Evolutionary conservation across 805 yeast genomes (phyloP), one percentile per base, ranked within the genome.

Genomic region (Candida silvatica): DNA sequence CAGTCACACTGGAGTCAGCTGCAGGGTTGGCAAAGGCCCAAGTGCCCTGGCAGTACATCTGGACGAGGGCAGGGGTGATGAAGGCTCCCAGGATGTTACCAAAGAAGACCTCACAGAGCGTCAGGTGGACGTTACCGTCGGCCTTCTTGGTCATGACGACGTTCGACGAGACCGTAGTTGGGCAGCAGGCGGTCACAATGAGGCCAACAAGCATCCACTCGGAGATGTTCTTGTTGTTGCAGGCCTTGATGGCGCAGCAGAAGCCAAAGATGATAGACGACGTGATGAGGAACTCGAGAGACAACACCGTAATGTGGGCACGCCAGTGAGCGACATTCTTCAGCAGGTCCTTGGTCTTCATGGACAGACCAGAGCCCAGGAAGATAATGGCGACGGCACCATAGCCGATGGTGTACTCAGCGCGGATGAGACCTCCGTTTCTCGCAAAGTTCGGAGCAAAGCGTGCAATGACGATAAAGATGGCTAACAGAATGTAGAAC

Each of bases 111-210:
- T 85, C 94, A 53, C 92, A 79, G 5, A 85, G 62, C 15, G 94
- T 79, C 35, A 86, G 59, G 14, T 50, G 41, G 44, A 75, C 88
- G 56, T 86, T 84, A 6, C 95, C 96, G 44, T 80, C 77, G 0
- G 96, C 95, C 39, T 71, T 71, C 35, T 77, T 69, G 5, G 96
- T 87, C 95, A 87, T 87, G 20, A 87, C 88, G 20, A 87, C 95
- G 52, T 87, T 87, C 2, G 95, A 85, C 0, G 88, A 75, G 15
- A 87, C 94, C 0, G 96, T 87, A 6, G 96, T 87, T 20, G 96
- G 96, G 54, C 94, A 83, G 9, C 90, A 72, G 20, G 84, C 83
- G 2, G 95, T 82, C 31, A 85, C 80, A 15, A 87, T 72, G 39
- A 87, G 57, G 1, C 96, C 96, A 11, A 81, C 81, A 17, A 87